Percentiles rank a stretch among this genome's conserved stretches.
Conservation (phyloP, 257 asterid genomes). For the Parsonsia alboflavescens region DNA sequence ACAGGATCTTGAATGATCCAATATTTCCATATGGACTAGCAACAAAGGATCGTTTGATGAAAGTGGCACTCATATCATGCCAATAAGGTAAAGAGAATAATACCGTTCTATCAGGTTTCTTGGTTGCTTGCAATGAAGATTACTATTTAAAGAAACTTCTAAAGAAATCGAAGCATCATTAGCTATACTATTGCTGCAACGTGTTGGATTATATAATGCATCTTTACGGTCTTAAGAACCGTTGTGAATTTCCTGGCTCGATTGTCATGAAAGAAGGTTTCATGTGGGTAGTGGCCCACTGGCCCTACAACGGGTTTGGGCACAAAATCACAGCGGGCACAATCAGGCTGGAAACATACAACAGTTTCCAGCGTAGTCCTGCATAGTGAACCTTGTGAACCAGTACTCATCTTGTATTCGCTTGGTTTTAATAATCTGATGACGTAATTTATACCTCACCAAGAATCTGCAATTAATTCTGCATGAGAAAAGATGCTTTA, state of each 20-base stretch:
- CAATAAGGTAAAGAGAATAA: neutral
- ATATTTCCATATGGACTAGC: neutral
- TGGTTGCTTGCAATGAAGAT: neutral
- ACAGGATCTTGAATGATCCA: neutral
- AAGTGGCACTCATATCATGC: neutral
- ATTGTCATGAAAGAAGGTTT: neutral
- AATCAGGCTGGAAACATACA: neutral
- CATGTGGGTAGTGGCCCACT: neutral
- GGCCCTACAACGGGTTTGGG: neutral
- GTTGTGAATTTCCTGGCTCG: neutral
- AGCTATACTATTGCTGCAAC: neutral
- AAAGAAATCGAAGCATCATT: neutral
- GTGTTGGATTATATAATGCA: neutral
- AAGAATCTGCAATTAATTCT: conserved; percentile 30
- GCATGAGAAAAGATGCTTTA: conserved; percentile 16
- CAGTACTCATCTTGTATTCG: neutral
- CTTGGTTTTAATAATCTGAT: conserved; percentile 9
- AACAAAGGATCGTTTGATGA: conserved; percentile 1
- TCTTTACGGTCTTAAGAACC: neutral
- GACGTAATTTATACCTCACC: conserved; percentile 1
- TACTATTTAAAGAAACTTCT: neutral
- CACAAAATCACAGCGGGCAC: neutral
- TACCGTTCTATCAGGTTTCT: neutral
- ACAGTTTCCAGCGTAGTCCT: conserved; percentile 16
- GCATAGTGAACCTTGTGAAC: conserved; percentile 1